Conservation (phyloP, 306 rosid species). For the Hippophae tibetana region DNA sequence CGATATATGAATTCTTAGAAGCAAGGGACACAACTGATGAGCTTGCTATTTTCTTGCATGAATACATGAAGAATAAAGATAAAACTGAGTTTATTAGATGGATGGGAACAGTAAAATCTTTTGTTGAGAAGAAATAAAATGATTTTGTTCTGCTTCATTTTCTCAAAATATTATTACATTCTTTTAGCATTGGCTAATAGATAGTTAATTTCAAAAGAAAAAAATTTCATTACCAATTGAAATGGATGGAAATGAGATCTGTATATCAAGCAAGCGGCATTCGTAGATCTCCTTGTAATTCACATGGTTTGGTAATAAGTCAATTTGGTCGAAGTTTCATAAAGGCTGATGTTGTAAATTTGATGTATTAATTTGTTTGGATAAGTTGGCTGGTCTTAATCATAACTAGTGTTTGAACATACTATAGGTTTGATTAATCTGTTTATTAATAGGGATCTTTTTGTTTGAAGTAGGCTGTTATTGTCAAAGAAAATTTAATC, state of each 20-base stretch:
- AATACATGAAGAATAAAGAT: constrained; percentile 68
- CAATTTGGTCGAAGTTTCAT: constrained; percentile 10
- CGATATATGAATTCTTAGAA: constrained; percentile 72
- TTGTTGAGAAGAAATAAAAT: constrained; percentile 47
- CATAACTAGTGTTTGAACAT: constrained; percentile 6
- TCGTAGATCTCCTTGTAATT: not conserved
- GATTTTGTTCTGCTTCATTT: constrained; percentile 16
- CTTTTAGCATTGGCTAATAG: not conserved
- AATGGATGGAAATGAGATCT: too few species aligned
- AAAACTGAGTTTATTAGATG: constrained; percentile 62
- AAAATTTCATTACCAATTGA: too few species aligned
- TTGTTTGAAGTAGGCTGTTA: not conserved
- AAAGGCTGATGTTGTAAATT: constrained; percentile 10
- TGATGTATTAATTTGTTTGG: constrained; percentile 7
- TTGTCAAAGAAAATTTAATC: not conserved
- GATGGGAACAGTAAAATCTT: constrained; percentile 65
- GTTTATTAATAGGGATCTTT: not conserved
- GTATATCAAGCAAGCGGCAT: not conserved
- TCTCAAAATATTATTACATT: constrained; percentile 1
- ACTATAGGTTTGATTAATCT: not conserved
- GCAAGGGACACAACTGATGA: constrained; percentile 56
- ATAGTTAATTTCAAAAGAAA: not conserved
- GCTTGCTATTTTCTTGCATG: constrained; percentile 63
- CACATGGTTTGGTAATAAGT: constrained; percentile 16
- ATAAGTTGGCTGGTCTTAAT: constrained; percentile 15